Percentiles rank a stretch among this genome's conserved stretches.
Evolutionary conservation across 2,329 filamentous ascomycete species (phyloP).

Genomic region (Xylaria sp.): DNA sequence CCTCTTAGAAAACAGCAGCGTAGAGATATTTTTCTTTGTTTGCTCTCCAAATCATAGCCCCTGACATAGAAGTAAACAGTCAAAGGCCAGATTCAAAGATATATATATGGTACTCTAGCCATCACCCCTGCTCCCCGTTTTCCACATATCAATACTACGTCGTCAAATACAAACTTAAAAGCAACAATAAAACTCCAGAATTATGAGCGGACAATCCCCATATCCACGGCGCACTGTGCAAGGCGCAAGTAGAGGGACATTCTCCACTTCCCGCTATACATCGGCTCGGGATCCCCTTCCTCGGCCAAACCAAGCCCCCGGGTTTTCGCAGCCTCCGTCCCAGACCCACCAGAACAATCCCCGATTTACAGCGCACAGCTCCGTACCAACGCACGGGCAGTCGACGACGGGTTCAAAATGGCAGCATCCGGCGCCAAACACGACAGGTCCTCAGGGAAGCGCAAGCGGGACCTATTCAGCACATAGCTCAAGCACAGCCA

Average conservation of each 20-base stretch:
- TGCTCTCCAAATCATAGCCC: background rate
- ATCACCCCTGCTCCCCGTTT: too few species aligned
- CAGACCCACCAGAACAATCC: background rate
- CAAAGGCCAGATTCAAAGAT: background rate
- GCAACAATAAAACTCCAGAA: background rate
- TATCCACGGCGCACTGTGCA: background rate
- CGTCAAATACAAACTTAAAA: background rate
- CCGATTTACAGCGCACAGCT: background rate
- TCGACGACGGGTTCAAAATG: background rate
- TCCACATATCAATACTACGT: background rate
- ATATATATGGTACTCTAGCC: background rate
- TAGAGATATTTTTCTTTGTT: background rate
- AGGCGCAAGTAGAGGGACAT: background rate
- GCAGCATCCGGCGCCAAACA: background rate
- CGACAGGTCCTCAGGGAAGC: background rate
- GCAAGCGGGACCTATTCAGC: background rate
- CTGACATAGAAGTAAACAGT: background rate
- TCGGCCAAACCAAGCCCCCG: too few species aligned
- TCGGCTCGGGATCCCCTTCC: background rate
- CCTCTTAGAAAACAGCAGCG: background rate
- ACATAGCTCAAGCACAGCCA: background rate
- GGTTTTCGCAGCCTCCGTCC: background rate
- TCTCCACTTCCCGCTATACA: background rate
- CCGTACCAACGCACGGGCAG: background rate
- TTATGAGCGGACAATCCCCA: background rate